Evolutionary conservation across 768 basidiomycete species (phyloP).

Genomic region (Trametes coccinea): DNA sequence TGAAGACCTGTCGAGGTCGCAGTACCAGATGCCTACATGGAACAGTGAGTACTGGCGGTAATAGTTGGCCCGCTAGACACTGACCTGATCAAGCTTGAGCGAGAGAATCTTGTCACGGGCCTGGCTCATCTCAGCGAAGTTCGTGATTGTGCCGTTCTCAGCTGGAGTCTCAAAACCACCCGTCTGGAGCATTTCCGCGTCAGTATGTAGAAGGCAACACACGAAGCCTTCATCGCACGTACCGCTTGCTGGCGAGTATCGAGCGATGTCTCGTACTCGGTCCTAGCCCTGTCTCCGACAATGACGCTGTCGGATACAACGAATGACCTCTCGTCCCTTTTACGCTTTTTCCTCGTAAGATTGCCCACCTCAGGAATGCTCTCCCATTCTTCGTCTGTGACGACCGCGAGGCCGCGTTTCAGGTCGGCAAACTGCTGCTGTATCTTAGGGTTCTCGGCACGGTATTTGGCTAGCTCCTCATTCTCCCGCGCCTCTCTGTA

Average conservation of each 20-base stretch:
- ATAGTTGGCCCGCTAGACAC: constrained; percentile 19
- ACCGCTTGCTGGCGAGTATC: constrained; percentile 79
- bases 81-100: constrained; percentile 88
- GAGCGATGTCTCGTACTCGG: constrained; percentile 75
- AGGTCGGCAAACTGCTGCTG: constrained; percentile 95
- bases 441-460: constrained; percentile 90
- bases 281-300: constrained; percentile 77
- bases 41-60: neutral
- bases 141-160: constrained; percentile 77
- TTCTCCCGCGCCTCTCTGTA: constrained; percentile 75
- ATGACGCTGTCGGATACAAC: constrained; percentile 94
- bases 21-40: constrained; percentile 65
- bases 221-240: constrained; percentile 23
- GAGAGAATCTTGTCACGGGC: constrained; percentile 94
- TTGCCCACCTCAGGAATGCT: constrained; percentile 95
- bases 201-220: constrained; percentile 3
- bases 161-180: constrained; percentile 85
- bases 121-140: constrained; percentile 96
- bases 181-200: constrained; percentile 34
- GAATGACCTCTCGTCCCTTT: constrained; percentile 82
- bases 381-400: constrained; percentile 94
- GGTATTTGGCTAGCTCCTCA: constrained; percentile 70
- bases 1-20: constrained; percentile 71
- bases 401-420: constrained; percentile 82
- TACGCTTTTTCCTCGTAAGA: constrained; percentile 86